Base-by-base conservation (phyloP, 2,329 filamentous ascomycete species). In the Venturiaceae sp. region DNA sequence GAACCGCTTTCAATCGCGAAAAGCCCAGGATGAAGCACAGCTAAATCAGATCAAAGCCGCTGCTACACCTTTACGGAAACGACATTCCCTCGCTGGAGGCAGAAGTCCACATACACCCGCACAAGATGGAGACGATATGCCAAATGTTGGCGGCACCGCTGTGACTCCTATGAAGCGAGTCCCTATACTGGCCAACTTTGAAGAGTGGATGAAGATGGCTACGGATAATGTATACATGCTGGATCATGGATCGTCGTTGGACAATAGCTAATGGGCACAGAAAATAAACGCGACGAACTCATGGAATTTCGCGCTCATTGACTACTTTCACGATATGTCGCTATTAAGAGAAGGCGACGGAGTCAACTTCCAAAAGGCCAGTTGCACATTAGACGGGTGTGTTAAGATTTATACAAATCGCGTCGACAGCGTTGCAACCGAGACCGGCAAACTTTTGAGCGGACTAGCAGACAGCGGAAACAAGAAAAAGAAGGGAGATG, bases 151-250 rank as follows among this genome's bases (percentile, higher is more conserved):
- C 60, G 87, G 88, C 33, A 83, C 80, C 62, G 89, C 87, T 37
- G 87, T 95, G 57, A 96, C 94, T 60, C 94, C 92, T 57, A 92
- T 95, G 87, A 96, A 96, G 80, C 88, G 92, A 61, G 90, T 96
- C 30, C 94, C 94, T 1, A 88, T 99, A 66, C 79, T 99, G 58
- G 94, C 94, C 68, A 99, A 99, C 74, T 99, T 97, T 67, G 94
- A 99, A 72, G 94, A 99, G 71, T 97, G 92, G 94, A 97, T 99
- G 91, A 99, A 97, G 80, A 95, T 99, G 91, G 94, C 94, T 2
- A 97, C 94, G 16, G 94, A 99, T 77, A 99, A 99, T 67, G 71
- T 72, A 67, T 54, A 63, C 23, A 3, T 7, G 13, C 14, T 44
- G 36, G 9, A 6, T 34, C 28, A 28, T 6, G 9, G n/a, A 56